Percentiles rank a stretch among this genome's conserved stretches.
Conservation (phyloP, 345 rosid species). For the Heritiera fomes region DNA sequence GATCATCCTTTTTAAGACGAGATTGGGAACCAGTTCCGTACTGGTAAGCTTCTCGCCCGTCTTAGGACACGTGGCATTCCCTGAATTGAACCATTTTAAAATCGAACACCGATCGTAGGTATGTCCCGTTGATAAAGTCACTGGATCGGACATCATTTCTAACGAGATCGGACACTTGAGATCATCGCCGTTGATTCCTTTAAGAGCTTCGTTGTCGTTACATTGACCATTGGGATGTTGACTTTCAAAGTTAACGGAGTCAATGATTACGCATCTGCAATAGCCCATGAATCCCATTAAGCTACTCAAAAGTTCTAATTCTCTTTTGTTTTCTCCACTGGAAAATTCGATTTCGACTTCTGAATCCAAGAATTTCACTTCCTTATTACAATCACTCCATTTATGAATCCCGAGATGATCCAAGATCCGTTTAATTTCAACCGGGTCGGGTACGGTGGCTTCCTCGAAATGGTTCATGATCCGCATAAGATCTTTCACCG, state of each 20-base stretch:
- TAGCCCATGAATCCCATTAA: conserved; percentile 60
- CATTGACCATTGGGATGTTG: conserved; percentile 11
- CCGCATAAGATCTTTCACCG: conserved; percentile 35
- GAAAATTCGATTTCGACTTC: conserved; percentile 44
- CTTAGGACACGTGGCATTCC: conserved; percentile 68
- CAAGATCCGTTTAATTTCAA: conserved; percentile 39
- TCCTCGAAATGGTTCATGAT: conserved; percentile 49
- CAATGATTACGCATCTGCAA: conserved; percentile 60
- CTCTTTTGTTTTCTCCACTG: conserved; percentile 30
- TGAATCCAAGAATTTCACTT: conserved; percentile 52
- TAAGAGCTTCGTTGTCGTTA: conserved; percentile 18
- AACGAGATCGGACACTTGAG: conserved; percentile 75
- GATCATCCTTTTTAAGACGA: conserved; percentile 49
- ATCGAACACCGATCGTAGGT: conserved; percentile 74
- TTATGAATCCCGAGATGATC: conserved; percentile 47
- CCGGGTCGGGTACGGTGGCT: conserved; percentile 44
- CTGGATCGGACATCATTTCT: conserved; percentile 73
- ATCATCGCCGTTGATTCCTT: conserved; percentile 53
- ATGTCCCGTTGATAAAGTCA: conserved; percentile 62
- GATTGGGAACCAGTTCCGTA: conserved; percentile 48
- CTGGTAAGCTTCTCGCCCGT: conserved; percentile 54
- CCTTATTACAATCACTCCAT: conserved; percentile 67
- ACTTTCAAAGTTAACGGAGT: conserved; percentile 32
- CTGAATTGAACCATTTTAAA: conserved; percentile 59
- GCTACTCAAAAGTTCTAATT: conserved; percentile 44